Percentiles rank a stretch among this genome's conserved stretches.
Evolutionary conservation across 2,329 filamentous ascomycete genomes (phyloP).

Genomic region (Microdochium paspali): DNA sequence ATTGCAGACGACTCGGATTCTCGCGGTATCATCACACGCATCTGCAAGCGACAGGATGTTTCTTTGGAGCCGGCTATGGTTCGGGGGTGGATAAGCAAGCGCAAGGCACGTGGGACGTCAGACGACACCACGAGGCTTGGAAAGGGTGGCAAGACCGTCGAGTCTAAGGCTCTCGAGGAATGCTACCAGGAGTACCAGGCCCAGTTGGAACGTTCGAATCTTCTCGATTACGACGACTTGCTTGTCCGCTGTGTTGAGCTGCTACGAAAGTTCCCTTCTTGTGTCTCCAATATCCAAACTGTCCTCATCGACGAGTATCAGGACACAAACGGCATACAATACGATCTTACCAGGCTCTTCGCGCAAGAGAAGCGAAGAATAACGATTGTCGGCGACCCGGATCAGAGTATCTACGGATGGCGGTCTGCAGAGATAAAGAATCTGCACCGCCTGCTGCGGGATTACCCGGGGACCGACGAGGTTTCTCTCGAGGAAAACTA

Average conservation of each 20-base stretch:
- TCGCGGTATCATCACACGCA: constrained; percentile 68
- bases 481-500: constrained; percentile 92
- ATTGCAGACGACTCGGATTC: constrained; percentile 84
- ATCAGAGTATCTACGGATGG: constrained; percentile 97
- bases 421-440: constrained; percentile 89
- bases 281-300: constrained; percentile 81
- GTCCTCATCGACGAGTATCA: constrained; percentile 97
- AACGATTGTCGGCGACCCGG: constrained; percentile 91
- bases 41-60: constrained; percentile 65
- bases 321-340: constrained; percentile 92
- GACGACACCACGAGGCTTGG: constrained; percentile 27
- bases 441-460: constrained; percentile 63
- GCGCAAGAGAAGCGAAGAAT: constrained; percentile 66
- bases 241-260: constrained; percentile 76
- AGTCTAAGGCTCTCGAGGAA: constrained; percentile 51
- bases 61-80: constrained; percentile 61
- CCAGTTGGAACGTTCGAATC: constrained; percentile 63
- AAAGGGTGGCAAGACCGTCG: constrained; percentile 29
- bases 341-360: constrained; percentile 85
- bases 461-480: constrained; percentile 71
- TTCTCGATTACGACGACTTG: constrained; percentile 92
- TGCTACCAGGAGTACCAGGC: constrained; percentile 70
- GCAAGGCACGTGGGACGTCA: constrained; percentile 46
- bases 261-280: constrained; percentile 61
- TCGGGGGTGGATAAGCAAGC: constrained; percentile 67